Conservation (phyloP, 176 grass and related monocot species). For the Ensete glaucum region DNA sequence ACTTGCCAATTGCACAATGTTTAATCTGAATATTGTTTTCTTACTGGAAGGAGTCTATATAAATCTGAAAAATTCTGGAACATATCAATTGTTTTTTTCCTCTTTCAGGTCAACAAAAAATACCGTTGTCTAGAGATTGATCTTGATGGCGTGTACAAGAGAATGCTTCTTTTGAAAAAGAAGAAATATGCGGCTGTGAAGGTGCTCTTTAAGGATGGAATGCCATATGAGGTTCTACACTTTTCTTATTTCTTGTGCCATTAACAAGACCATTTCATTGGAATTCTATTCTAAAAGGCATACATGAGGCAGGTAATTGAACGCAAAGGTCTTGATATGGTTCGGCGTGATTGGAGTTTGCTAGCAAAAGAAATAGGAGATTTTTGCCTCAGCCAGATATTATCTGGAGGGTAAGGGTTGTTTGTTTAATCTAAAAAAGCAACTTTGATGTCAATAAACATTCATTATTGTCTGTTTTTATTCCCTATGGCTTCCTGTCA, state of each 20-base stretch:
- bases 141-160: slow-evolving; percentile 96
- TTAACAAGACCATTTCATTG: background rate
- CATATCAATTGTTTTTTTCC: background rate
- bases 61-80: no score
- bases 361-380: slow-evolving; percentile 86
- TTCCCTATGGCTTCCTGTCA: slow-evolving; percentile 19
- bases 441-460: background rate
- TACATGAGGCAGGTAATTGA: slow-evolving; percentile 63
- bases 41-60: background rate
- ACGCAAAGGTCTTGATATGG: slow-evolving; percentile 96
- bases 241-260: background rate
- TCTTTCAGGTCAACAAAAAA: slow-evolving; percentile 78
- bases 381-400: slow-evolving; percentile 85
- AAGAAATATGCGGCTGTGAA: slow-evolving; percentile 98
- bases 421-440: background rate
- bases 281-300: background rate
- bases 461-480: slow-evolving; percentile 10
- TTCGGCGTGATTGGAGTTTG: slow-evolving; percentile 97
- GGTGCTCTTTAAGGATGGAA: slow-evolving; percentile 51
- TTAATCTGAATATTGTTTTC: slow-evolving; percentile 11
- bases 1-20: background rate
- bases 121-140: slow-evolving; percentile 93
- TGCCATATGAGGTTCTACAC: slow-evolving; percentile 33
- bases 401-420: slow-evolving; percentile 66
- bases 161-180: slow-evolving; percentile 98